Percentiles rank a stretch among this genome's conserved stretches.
phyloP scores from a whole-genome alignment of 2,329 filamentous ascomycete genomes.

The Meredithiella fracta region DNA sequence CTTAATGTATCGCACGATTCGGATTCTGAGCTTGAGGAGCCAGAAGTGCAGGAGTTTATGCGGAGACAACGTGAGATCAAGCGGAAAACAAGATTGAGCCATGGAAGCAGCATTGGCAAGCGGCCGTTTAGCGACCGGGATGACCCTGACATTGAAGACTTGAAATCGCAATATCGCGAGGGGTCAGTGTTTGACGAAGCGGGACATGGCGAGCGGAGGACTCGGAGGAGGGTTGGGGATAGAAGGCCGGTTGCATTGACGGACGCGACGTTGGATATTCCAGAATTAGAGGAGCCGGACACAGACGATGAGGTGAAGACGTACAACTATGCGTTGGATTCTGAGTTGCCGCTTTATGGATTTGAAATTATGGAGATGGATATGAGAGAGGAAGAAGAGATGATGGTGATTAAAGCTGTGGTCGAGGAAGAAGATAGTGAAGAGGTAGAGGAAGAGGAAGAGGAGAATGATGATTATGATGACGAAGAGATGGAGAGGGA shows the following conservation, averaged over 20 bases:
- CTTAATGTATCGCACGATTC: conserved; percentile 23
- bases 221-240: conserved; percentile 29
- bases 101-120: conserved; percentile 39
- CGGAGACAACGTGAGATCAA: conserved; percentile 26
- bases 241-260: conserved; percentile 30
- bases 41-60: conserved; percentile 31
- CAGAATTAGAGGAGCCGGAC: conserved; percentile 37
- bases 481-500: conserved; percentile 10
- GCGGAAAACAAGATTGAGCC: conserved; percentile 31
- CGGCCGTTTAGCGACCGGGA: conserved; percentile 37
- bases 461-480: too few species aligned
- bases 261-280: conserved; percentile 26
- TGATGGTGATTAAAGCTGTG: too few species aligned
- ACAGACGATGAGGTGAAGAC: conserved; percentile 26
- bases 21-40: conserved; percentile 32
- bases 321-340: conserved; percentile 25
- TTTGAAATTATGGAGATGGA: conserved; percentile 32
- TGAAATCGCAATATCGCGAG: conserved; percentile 12
- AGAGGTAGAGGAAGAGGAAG: background rate
- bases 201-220: conserved; percentile 28
- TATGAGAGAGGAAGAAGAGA: conserved; percentile 2
- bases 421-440: conserved; percentile 5
- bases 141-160: conserved; percentile 30
- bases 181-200: conserved; percentile 21
- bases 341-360: conserved; percentile 34